phyloP scores from a whole-genome alignment of 2,329 filamentous ascomycete genomes.

The Pseudogymnoascus sp. region DNA sequence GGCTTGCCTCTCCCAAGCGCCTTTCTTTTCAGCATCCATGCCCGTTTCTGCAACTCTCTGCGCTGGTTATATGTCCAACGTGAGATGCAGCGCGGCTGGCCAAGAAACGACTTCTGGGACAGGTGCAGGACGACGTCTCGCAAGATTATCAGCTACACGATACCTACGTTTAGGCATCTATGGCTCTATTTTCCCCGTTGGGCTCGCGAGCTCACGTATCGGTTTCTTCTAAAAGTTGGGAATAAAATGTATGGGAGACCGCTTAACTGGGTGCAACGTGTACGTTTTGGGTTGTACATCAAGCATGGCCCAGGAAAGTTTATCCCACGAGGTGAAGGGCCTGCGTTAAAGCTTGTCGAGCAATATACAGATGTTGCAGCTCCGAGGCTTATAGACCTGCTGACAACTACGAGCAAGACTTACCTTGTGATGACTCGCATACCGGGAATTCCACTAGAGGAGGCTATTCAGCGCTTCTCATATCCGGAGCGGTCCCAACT shows the following conservation, averaged over 20 bases:
- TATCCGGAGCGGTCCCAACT: conserved; percentile 10
- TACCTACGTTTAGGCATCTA: neutral
- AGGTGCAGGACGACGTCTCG: neutral
- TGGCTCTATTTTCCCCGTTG: conserved; percentile 5
- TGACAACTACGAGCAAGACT: neutral
- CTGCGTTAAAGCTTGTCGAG: conserved; percentile 11
- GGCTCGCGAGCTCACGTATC: neutral
- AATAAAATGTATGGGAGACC: conserved; percentile 2
- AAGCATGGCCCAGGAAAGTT: conserved; percentile 9
- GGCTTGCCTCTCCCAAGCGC: conserved; percentile 6
- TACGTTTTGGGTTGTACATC: conserved; percentile 13
- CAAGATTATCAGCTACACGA: neutral
- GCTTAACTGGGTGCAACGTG: conserved; percentile 6
- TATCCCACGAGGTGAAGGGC: neutral
- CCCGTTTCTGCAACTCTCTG: conserved; percentile 12
- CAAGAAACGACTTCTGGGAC: neutral
- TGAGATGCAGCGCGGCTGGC: neutral
- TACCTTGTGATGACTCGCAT: conserved; percentile 14
- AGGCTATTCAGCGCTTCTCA: conserved; percentile 1
- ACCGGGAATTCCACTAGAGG: neutral
- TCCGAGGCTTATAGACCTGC: conserved; percentile 11
- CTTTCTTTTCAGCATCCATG: conserved; percentile 9
- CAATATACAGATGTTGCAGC: conserved; percentile 8
- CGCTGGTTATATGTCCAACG: neutral
- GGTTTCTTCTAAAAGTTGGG: conserved; percentile 4